Conservation (phyloP, 345 rosid genomes). For the Cardamine chenopodiifolia region DNA sequence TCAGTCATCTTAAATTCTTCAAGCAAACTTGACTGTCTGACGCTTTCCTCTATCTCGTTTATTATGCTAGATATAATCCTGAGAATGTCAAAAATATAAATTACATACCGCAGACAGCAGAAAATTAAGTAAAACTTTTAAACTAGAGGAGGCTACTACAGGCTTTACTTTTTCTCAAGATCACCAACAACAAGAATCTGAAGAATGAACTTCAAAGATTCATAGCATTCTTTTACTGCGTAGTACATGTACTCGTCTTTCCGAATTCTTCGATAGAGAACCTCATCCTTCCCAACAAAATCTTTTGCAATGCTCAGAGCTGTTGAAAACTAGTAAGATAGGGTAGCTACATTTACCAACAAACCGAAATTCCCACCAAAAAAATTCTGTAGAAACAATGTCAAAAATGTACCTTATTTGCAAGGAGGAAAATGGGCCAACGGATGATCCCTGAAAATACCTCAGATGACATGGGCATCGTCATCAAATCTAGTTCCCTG, state of each 20-base stretch:
- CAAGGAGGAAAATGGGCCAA: conserved; percentile 96
- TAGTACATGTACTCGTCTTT: conserved; percentile 85
- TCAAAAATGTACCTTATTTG: conserved; percentile 67
- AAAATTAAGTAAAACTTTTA: conserved; percentile 10
- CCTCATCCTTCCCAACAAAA: conserved; percentile 67
- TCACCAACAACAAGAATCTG: conserved; percentile 79
- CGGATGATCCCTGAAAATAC: conserved; percentile 63
- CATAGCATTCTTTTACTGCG: conserved; percentile 87
- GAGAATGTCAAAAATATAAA: conserved; percentile 13
- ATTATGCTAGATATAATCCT: conserved; percentile 66
- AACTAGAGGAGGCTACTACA: background rate
- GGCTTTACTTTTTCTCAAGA: conserved; percentile 72
- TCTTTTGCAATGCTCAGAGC: conserved; percentile 86
- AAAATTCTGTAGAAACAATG: background rate
- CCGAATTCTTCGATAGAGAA: conserved; percentile 67
- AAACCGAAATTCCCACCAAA: conserved; percentile 22
- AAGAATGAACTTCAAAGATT: conserved; percentile 80
- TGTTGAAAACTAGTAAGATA: conserved; percentile 66
- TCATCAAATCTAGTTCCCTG: conserved; percentile 95
- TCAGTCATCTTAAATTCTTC: conserved; percentile 72
- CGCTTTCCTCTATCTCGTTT: conserved; percentile 76
- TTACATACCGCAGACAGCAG: conserved; percentile 19
- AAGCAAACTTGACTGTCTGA: conserved; percentile 63
- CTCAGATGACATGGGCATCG: conserved; percentile 71
- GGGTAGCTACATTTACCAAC: conserved; percentile 43